Conservation (phyloP, 2,329 filamentous ascomycete genomes). For the Epichloe sibirici region DNA sequence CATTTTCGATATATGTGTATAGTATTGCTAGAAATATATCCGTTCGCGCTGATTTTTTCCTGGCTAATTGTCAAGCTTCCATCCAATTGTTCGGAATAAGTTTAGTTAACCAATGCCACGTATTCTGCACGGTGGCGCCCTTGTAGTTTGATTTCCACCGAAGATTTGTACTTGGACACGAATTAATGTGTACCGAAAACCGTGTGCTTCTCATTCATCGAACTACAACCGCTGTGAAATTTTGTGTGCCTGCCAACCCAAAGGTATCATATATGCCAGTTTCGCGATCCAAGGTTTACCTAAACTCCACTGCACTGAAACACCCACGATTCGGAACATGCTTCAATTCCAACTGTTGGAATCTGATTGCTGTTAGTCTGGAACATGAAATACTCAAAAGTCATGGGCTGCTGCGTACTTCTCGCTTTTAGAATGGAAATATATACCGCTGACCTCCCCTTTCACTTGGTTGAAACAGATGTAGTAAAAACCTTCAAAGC, state of each 20-base stretch:
- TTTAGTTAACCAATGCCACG: neutral
- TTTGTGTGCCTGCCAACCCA: neutral
- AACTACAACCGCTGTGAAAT: neutral
- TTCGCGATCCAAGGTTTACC: conserved; percentile 15
- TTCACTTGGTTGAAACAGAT: conserved; percentile 94
- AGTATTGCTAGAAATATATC: neutral
- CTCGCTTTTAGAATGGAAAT: conserved; percentile 96
- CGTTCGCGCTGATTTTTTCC: neutral
- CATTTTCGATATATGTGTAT: neutral
- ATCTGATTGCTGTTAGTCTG: conserved; percentile 36
- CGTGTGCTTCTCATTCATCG: neutral
- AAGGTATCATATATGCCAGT: neutral
- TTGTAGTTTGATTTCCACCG: neutral
- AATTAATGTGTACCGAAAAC: neutral
- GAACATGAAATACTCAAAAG: neutral
- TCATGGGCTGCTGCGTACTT: conserved; percentile 49
- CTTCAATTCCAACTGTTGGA: conserved; percentile 84
- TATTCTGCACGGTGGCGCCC: neutral
- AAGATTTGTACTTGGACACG: neutral
- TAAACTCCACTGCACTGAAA: conserved; percentile 76
- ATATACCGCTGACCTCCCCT: conserved; percentile 82
- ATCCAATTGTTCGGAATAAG: neutral
- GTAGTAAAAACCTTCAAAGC: conserved; percentile 98
- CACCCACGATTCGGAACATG: conserved; percentile 79
- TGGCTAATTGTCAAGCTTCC: neutral